Conservation (phyloP, 257 asterid species). For the Solanum chaucha region DNA sequence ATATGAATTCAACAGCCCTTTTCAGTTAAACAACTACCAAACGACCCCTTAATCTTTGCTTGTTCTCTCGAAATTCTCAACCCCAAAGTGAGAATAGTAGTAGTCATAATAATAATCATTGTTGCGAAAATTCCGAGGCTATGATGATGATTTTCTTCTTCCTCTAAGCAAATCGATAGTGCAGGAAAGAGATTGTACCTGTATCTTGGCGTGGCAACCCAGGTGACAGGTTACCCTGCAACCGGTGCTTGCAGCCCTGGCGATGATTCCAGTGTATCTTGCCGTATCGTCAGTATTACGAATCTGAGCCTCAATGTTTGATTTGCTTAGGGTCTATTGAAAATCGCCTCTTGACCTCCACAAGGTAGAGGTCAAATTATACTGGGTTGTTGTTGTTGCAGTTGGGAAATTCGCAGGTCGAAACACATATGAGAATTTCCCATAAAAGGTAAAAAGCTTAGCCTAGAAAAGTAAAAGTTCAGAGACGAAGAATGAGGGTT, state of each 20-base stretch:
- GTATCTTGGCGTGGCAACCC: too few relatives aligned
- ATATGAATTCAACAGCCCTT: too few relatives aligned
- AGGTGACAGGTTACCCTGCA: too few relatives aligned
- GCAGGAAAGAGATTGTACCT: too few relatives aligned
- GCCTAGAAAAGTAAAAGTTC: not conserved
- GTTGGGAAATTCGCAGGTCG: not conserved
- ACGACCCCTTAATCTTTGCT: too few relatives aligned
- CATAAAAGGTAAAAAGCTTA: not conserved
- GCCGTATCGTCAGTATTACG: not conserved
- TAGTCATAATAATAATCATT: too few relatives aligned
- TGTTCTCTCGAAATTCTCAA: too few relatives aligned
- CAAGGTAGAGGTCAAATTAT: not conserved
- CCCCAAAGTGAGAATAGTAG: too few relatives aligned
- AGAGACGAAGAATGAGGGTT: not conserved
- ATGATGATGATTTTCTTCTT: too few relatives aligned
- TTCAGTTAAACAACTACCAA: too few relatives aligned
- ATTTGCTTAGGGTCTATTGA: not conserved
- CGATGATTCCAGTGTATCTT: not conserved
- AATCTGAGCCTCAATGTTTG: not conserved
- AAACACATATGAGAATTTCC: not conserved
- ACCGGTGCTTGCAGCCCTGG: not conserved
- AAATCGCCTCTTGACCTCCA: not conserved
- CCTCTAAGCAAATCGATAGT: too few relatives aligned
- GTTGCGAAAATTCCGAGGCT: too few relatives aligned
- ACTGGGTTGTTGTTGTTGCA: not conserved